Base-by-base conservation (phyloP, 2,329 filamentous ascomycete species). In the Gaeumannomyces sp. region DNA sequence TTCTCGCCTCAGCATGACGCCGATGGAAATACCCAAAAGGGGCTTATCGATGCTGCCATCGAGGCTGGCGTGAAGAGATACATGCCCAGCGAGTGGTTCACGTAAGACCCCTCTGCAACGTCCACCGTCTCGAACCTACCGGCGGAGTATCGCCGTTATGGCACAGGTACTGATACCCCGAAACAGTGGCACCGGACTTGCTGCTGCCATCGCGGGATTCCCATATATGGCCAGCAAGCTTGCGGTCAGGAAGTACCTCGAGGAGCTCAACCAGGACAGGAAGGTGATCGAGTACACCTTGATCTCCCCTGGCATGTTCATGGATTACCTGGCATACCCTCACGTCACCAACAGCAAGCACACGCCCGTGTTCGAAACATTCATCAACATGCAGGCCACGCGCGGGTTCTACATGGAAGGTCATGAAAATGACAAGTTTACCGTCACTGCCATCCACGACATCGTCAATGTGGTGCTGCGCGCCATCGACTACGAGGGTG, bases 11-110 rank as follows among this genome's bases (percentile, higher is more conserved):
- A 53, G n/a, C n/a, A 31, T 8, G 59, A 60, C 31, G 16, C 22
- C 4, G 59, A 35, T 16, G 31, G 59, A 19, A 28, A 19, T 16
- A 25, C 10, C 16, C 28, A 60, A 31, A 60, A 22, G 16, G 22
- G 31, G 59, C 74, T 89, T 61, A 84, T 89, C 61, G 83, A 89
- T 65, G 87, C 85, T 0, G 79, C 84, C 8, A 77, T 87, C 50
- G 75, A 76, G 3, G 85, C 85, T 1, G 84, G 85, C 1, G 86
- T 89, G 7, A 81, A 82, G 68, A 79, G 85, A 7, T 88, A 86
- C 71, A 80, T 88, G 1, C 85, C 86, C 2, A 85, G 83, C 45
- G 88, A 90, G 68, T 90, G 81, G 67, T 75, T 71, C 28, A 74
- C 73, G 80, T 25, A 53, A 53, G 45, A 10, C 45, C 16, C 22